Evolutionary conservation across 192 early-diverging fungal genomes (phyloP).

Genomic region (Powellomyces hirtus): DNA sequence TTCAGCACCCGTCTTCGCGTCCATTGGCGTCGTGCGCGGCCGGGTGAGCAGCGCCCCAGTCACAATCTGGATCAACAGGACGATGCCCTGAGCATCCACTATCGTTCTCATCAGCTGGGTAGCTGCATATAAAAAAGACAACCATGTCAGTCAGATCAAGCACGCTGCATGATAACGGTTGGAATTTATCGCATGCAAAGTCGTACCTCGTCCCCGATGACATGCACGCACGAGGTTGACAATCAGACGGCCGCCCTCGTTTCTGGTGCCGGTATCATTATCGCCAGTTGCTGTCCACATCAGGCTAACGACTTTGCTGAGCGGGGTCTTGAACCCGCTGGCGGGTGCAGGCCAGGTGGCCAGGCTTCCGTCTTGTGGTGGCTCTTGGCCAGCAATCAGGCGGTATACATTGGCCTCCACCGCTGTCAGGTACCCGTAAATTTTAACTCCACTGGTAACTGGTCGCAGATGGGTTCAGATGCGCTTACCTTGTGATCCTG

Average conservation of each 20-base stretch:
- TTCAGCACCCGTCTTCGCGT: not conserved
- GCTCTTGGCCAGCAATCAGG: slow-evolving; percentile 45
- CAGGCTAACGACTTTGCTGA: slow-evolving; percentile 37
- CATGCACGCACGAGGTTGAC: slow-evolving; percentile 42
- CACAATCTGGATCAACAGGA: slow-evolving; percentile 47
- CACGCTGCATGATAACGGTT: too few species aligned
- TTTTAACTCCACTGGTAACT: too few species aligned
- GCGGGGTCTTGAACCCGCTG: slow-evolving; percentile 28
- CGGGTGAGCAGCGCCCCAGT: slow-evolving; percentile 51
- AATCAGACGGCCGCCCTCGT: slow-evolving; percentile 53
- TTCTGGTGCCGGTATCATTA: slow-evolving; percentile 48
- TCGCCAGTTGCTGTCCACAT: slow-evolving; percentile 50
- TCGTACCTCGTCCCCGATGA: slow-evolving; percentile 35
- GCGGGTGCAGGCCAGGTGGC: slow-evolving; percentile 20
- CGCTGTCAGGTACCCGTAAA: too few species aligned
- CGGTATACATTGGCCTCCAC: slow-evolving; percentile 47
- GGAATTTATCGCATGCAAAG: not conserved
- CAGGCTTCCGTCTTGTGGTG: slow-evolving; percentile 23
- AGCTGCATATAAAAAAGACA: slow-evolving; percentile 5
- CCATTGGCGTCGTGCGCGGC: not conserved
- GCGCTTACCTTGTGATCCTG: slow-evolving; percentile 36
- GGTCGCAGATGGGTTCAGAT: too few species aligned
- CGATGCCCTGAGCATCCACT: slow-evolving; percentile 39
- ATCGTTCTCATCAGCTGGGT: slow-evolving; percentile 30
- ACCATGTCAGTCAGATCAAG: not conserved